Evolutionary conservation across 1,284 basidiomycete genomes (phyloP), one percentile per base, ranked within the genome.

Genomic region (Ceratobasidium sp.): DNA sequence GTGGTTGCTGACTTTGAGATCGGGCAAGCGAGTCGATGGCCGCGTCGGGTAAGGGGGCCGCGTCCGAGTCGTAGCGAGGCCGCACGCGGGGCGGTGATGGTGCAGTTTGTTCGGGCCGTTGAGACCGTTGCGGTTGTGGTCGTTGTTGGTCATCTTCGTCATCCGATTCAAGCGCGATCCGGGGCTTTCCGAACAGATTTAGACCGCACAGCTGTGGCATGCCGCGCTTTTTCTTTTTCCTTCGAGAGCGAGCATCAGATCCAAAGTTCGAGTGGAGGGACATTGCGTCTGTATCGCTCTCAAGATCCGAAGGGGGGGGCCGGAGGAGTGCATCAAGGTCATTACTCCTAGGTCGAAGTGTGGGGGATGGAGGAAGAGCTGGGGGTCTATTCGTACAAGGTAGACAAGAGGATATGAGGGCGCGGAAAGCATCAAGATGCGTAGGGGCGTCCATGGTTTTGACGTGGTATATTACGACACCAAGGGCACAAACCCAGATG

Each of bases 1-100:
- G 23, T 7, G 70, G 70, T 33, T 74, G 54, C n/a, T 15, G 54
- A 3, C 23, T 50, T 38, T 38, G 66, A 5, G 23, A 26, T 10
- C 54, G 17, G 3, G 69, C 33, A 42, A 71, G 69, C 40, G 69
- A 74, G 15, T 46, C 40, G 59, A 74, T 74, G 15, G 70, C 28
- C 23, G 70, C 40, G 61, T 74, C 70, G 59, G 70, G 70, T 44
- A 74, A 50, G 2, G 70, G 70, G 12, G 70, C 70, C 70, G 70
- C 70, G 57, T 74, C 70, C 28, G 70, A 74, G 28, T 74, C 70
- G 33, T 74, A 74, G 13, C 69, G 50, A 17, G 59, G 59, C 50
- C 69, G 48, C n/a, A 54, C 46, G 17, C 67, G 48, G 50, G 67
- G 67, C 5, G 50, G n/a, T 40, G 59, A 62, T 28, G 33, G 33